Evolutionary conservation across 352 stramenopile genomes (phyloP).

Genomic region (Pythium apleroticum): DNA sequence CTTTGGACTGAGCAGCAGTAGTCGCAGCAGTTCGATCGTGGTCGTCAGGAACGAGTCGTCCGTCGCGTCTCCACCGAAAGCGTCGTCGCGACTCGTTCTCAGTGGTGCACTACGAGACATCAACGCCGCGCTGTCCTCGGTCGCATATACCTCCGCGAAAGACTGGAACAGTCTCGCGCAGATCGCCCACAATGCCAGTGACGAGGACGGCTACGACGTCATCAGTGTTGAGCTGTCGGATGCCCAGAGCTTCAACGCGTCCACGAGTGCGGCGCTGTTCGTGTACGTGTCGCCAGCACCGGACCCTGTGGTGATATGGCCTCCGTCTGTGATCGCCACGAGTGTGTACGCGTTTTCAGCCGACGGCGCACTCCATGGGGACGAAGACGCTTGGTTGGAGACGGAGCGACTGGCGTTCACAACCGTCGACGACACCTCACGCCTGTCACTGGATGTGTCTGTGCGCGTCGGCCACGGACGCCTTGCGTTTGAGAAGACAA

Average conservation of each 20-base stretch:
- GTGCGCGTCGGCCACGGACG: slow-evolving; percentile 33
- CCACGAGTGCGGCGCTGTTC: slow-evolving; percentile 6
- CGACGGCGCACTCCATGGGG: slow-evolving; percentile 33
- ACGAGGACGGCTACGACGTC: slow-evolving; percentile 45
- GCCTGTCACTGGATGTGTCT: slow-evolving; percentile 32
- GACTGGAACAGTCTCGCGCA: slow-evolving; percentile 69
- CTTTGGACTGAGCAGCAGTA: neutral
- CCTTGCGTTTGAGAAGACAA: slow-evolving; percentile 10
- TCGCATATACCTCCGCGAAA: slow-evolving; percentile 52
- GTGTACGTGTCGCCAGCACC: slow-evolving; percentile 28
- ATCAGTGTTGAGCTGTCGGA: slow-evolving; percentile 49
- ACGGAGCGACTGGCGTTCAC: slow-evolving; percentile 37
- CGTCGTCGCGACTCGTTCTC: slow-evolving; percentile 22
- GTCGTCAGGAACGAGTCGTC: neutral
- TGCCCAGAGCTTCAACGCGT: slow-evolving; percentile 12
- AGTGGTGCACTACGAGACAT: slow-evolving; percentile 39
- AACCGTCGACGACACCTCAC: slow-evolving; percentile 46
- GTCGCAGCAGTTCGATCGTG: neutral
- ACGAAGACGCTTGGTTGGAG: slow-evolving; percentile 47
- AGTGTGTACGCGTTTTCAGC: slow-evolving; percentile 32
- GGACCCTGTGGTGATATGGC: slow-evolving; percentile 26
- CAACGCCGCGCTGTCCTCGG: slow-evolving; percentile 40
- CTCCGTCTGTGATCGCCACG: slow-evolving; percentile 10
- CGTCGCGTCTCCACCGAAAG: neutral
- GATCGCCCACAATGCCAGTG: neutral